A percentile compares a stretch with the other conserved stretches of the same genome.
These are phyloP conservation scores for Capsicum rhomboideum DNA, from an alignment of 257 asterid genomes.

Conservation along the genomic window DNA sequence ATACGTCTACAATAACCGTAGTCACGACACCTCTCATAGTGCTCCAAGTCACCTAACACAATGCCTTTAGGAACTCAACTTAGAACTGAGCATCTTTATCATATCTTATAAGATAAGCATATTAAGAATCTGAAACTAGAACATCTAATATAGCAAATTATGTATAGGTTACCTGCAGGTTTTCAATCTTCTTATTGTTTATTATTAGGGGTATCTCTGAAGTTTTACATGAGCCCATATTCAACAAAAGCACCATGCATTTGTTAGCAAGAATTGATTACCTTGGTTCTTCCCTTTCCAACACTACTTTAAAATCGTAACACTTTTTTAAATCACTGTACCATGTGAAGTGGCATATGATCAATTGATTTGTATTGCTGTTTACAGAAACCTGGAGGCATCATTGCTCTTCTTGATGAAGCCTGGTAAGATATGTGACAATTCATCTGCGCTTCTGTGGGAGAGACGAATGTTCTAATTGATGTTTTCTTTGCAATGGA, in stretches of 20 bases:
- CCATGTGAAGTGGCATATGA: not conserved
- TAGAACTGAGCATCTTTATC: not conserved
- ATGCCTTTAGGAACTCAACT: not conserved
- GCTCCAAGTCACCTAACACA: too few species aligned
- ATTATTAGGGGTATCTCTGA: not conserved
- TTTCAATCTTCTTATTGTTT: too few species aligned
- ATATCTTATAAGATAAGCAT: not conserved
- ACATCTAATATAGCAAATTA: too few species aligned
- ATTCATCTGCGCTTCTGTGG: not conserved
- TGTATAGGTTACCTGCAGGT: too few species aligned
- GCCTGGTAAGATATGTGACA: slow-evolving; percentile 52
- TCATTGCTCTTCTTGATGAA: slow-evolving; percentile 93
- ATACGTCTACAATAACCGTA: too few species aligned
- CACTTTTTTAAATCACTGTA: not conserved
- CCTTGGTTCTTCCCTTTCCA: not conserved
- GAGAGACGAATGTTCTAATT: not conserved
- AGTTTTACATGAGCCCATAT: not conserved
- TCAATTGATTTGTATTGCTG: slow-evolving; percentile 2
- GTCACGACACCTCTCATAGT: too few species aligned
- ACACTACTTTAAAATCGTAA: not conserved
- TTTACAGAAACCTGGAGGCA: slow-evolving; percentile 98
- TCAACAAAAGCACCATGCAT: not conserved
- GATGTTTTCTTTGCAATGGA: slow-evolving; percentile 10
- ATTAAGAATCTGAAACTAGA: too few species aligned
- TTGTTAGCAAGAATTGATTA: not conserved